Evolutionary conservation across 805 yeast genomes (phyloP).

Genomic region (Tetrapisispora fleetii): DNA sequence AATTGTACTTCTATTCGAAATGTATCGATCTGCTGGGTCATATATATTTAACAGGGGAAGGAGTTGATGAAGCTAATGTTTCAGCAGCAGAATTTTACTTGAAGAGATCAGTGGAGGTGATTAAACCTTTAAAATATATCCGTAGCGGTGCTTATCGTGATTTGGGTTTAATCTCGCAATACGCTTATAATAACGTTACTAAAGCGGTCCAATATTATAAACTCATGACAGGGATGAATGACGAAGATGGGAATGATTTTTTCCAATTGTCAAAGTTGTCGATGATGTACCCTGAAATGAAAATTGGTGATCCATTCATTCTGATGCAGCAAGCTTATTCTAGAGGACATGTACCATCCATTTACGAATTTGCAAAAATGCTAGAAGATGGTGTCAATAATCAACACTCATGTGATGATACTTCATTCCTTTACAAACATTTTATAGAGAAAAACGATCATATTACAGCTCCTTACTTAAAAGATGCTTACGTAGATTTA

Average conservation of each 20-base stretch:
- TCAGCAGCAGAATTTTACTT: slow-evolving; percentile 19
- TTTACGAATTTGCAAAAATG: slow-evolving; percentile 38
- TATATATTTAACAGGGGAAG: slow-evolving; percentile 67
- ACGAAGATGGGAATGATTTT: slow-evolving; percentile 22
- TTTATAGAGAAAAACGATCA: slow-evolving; percentile 53
- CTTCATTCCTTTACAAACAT: slow-evolving; percentile 35
- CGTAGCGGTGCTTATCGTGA: slow-evolving; percentile 26
- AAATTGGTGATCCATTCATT: slow-evolving; percentile 14
- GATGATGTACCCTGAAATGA: slow-evolving; percentile 8
- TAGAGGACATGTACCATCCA: slow-evolving; percentile 38
- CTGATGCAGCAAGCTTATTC: slow-evolving; percentile 37
- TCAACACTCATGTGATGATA: slow-evolving; percentile 27
- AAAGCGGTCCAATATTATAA: slow-evolving; percentile 27
- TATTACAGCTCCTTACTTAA: slow-evolving; percentile 45
- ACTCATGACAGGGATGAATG: slow-evolving; percentile 7
- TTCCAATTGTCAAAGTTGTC: slow-evolving; percentile 34
- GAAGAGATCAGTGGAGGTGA: slow-evolving; percentile 13
- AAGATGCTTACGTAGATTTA: slow-evolving; percentile 55
- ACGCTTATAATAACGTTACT: slow-evolving; percentile 31
- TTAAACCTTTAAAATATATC: slow-evolving; percentile 8
- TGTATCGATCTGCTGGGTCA: slow-evolving; percentile 49
- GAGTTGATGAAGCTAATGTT: slow-evolving; percentile 35
- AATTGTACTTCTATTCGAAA: slow-evolving; percentile 25
- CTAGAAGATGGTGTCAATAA: slow-evolving; percentile 36
- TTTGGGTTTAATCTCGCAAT: slow-evolving; percentile 39